phyloP scores from a whole-genome alignment of 108 stramenopile genomes.

The Cyclotella kingstonii region DNA sequence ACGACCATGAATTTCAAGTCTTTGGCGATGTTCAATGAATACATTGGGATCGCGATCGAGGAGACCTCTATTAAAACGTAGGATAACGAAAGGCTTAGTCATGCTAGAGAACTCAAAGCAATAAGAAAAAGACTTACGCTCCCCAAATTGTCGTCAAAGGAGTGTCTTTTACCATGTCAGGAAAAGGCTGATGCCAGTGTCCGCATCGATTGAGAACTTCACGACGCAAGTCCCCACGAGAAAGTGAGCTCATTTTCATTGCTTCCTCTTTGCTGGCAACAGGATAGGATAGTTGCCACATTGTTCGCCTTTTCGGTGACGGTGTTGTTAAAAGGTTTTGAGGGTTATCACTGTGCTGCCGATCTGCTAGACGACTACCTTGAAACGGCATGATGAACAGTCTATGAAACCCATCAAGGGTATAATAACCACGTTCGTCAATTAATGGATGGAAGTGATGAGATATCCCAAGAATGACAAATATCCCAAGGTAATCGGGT shows the following conservation, averaged over 20 bases:
- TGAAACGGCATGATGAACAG: constrained; percentile 87
- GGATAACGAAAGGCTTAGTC: not conserved
- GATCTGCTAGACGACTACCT: constrained; percentile 51
- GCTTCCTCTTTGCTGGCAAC: constrained; percentile 27
- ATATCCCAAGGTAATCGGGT: constrained; percentile 55
- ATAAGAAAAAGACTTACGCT: constrained; percentile 45
- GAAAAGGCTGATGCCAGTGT: constrained; percentile 74
- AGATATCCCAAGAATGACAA: constrained; percentile 74
- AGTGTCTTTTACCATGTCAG: constrained; percentile 66
- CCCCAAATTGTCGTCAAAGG: constrained; percentile 74
- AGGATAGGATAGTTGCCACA: constrained; percentile 86
- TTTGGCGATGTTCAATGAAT: constrained; percentile 37
- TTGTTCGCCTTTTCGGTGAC: constrained; percentile 46
- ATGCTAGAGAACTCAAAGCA: not conserved
- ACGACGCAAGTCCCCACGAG: constrained; percentile 35
- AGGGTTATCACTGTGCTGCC: too few species aligned
- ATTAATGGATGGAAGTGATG: constrained; percentile 64
- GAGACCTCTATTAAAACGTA: constrained; percentile 25
- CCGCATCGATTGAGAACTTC: constrained; percentile 57
- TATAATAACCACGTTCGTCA: constrained; percentile 85
- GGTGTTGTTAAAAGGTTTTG: not conserved
- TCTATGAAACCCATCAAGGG: constrained; percentile 66
- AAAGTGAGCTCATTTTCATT: constrained; percentile 26
- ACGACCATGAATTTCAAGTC: constrained; percentile 26
- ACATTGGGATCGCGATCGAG: constrained; percentile 75